These are phyloP conservation scores for Nicotiana benthamiana DNA, from an alignment of 257 asterid species.

Conservation along the genomic window DNA sequence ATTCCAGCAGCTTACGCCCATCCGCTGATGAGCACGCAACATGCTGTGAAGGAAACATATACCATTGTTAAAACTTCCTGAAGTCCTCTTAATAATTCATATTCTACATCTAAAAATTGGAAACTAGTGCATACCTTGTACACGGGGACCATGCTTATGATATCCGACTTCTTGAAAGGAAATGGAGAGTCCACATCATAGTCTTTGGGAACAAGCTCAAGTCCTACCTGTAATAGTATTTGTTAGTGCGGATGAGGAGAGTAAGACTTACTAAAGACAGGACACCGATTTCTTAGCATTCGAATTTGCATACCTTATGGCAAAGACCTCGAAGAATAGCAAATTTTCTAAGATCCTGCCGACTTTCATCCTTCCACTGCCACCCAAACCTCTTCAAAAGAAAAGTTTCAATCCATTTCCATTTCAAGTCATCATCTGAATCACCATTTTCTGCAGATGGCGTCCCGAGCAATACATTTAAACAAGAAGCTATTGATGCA, in stretches of 20 bases:
- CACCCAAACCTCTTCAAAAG: slow-evolving; percentile 71
- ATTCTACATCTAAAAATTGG: neutral
- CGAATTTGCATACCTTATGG: slow-evolving; percentile 57
- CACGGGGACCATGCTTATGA: slow-evolving; percentile 82
- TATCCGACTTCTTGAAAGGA: slow-evolving; percentile 69
- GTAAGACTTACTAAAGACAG: slow-evolving; percentile 4
- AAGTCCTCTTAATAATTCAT: slow-evolving; percentile 4
- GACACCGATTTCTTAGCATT: neutral
- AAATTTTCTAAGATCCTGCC: slow-evolving; percentile 55
- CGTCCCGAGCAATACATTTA: slow-evolving; percentile 84
- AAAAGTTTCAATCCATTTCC: slow-evolving; percentile 62
- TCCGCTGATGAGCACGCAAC: slow-evolving; percentile 96
- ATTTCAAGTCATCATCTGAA: slow-evolving; percentile 37
- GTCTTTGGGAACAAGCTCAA: slow-evolving; percentile 86
- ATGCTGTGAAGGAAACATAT: slow-evolving; percentile 41
- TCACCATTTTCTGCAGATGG: slow-evolving; percentile 29
- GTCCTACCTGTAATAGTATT: slow-evolving; percentile 58
- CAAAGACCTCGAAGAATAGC: slow-evolving; percentile 93
- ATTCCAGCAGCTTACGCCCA: slow-evolving; percentile 85
- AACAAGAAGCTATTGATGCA: slow-evolving; percentile 59
- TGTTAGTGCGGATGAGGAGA: slow-evolving; percentile 11
- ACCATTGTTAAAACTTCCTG: slow-evolving; percentile 24
- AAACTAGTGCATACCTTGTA: slow-evolving; percentile 59
- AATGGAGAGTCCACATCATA: slow-evolving; percentile 74
- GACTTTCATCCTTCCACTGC: slow-evolving; percentile 63